Base-by-base conservation (phyloP, 2,329 filamentous ascomycete species). In the Fusarium stilboides region DNA sequence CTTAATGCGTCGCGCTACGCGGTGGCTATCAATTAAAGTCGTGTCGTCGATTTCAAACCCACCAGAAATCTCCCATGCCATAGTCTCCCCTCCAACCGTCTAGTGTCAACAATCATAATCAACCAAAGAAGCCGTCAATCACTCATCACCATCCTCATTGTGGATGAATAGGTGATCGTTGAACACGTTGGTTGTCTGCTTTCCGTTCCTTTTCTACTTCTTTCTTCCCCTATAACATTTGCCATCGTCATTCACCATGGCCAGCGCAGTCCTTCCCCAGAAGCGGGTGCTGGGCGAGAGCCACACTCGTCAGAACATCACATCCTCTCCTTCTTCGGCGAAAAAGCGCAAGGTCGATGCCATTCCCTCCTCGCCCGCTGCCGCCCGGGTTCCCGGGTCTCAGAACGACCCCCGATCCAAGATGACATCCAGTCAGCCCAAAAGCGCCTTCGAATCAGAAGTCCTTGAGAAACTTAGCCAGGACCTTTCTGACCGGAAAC, bases 381-480 rank as follows among this genome's bases (percentile, higher is more conserved):
- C 84, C 14, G 82, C 84, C 33, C 86, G 86, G 59, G 85, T 92
- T 72, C 88, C 86, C 56, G 87, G 88, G 56, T 90, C 91, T 5
- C 87, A 91, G 71, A 87, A 87, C 77, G 85, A 82, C n/a, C 84
- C 81, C 13, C 87, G 88, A 70, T 87, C 86, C 68, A 90, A 89
- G 76, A 78, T 79, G 31, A 86, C 88, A 67, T 95, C 92, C 2
- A 94, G 88, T 72, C 93, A 94, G 79, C 88, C 88, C 17, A 98
- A 97, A 83, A 97, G 94, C 78, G 88, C 92, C 57, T 99, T 99
- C 78, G 96, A 98, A 80, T 91, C 92, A 61, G 94, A 98, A 77
- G 93, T 97, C 3, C 86, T 99, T 65, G 95, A 98, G 85, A 97
- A 97, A 84, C 88, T 99, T 80, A 96, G 94, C 65, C 95, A 98